These are phyloP conservation scores for Botryobasidium botryosum DNA, from an alignment of 768 basidiomycete genomes.

Conservation along the genomic window DNA sequence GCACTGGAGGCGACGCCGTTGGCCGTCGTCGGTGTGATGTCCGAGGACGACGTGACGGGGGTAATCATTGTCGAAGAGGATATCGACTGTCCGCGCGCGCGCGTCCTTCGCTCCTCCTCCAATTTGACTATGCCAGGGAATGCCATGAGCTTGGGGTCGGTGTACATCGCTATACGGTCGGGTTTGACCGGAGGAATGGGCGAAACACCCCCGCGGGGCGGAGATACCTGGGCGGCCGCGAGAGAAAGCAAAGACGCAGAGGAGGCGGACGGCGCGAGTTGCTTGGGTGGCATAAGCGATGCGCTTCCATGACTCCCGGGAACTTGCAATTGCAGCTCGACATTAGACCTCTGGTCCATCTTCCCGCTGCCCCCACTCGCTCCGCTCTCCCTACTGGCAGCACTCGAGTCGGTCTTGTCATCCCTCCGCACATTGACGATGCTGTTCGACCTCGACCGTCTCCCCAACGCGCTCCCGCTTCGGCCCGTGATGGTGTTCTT, in stretches of 20 bases:
- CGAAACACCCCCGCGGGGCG: constrained; percentile 41
- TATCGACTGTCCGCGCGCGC: too few species aligned
- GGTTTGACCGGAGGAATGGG: constrained; percentile 64
- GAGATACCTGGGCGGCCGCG: constrained; percentile 31
- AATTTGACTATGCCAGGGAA: constrained; percentile 76
- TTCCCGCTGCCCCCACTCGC: constrained; percentile 19
- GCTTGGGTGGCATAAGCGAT: constrained; percentile 20
- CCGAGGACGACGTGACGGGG: too few species aligned
- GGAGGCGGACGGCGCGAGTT: constrained; percentile 29
- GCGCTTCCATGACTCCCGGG: not conserved
- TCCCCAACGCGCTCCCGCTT: too few species aligned
- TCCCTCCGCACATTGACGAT: constrained; percentile 42
- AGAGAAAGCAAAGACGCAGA: constrained; percentile 47
- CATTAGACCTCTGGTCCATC: constrained; percentile 13
- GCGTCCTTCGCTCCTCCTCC: constrained; percentile 18
- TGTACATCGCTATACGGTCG: constrained; percentile 55
- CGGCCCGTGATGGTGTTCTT: constrained; percentile 40
- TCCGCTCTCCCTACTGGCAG: constrained; percentile 45
- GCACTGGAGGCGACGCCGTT: too few species aligned
- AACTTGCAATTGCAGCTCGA: not conserved
- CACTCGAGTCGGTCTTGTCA: constrained; percentile 46
- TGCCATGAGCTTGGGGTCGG: constrained; percentile 67
- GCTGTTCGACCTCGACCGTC: constrained; percentile 67
- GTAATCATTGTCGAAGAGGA: too few species aligned
- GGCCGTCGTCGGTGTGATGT: too few species aligned